phyloP scores from a whole-genome alignment of 2,329 filamentous ascomycete species.

The Ascochyta viciae-villosae region DNA sequence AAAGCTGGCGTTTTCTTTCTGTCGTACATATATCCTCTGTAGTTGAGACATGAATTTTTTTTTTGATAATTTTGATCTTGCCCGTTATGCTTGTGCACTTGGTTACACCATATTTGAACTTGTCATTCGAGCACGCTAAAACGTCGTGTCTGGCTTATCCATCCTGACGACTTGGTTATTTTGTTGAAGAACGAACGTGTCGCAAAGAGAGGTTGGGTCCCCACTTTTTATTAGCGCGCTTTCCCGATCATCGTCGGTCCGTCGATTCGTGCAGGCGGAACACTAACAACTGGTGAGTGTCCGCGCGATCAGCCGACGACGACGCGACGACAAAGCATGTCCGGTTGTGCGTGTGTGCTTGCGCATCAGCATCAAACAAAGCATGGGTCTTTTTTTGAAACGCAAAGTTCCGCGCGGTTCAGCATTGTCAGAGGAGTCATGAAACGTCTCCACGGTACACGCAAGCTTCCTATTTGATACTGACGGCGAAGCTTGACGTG shows the following conservation, averaged over 20 bases:
- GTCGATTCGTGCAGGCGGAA: background rate
- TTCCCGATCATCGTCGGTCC: background rate
- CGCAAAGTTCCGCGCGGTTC: slow-evolving; percentile 5
- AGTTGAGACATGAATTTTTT: background rate
- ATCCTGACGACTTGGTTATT: background rate
- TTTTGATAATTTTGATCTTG: background rate
- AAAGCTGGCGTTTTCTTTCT: background rate
- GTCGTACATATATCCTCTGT: slow-evolving; percentile 2
- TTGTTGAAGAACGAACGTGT: background rate
- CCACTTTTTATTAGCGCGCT: slow-evolving; percentile 7
- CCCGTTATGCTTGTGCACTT: background rate
- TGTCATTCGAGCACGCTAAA: background rate
- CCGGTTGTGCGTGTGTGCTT: background rate
- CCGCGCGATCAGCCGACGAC: slow-evolving; percentile 3
- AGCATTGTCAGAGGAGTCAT: slow-evolving; percentile 14
- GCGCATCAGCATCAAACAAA: slow-evolving; percentile 2
- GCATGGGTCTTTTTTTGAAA: slow-evolving; percentile 6
- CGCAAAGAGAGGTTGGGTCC: background rate
- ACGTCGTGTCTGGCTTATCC: background rate
- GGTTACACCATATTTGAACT: background rate
- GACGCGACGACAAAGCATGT: background rate
- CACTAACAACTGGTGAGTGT: background rate
- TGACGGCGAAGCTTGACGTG: slow-evolving; percentile 2
- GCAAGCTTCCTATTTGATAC: slow-evolving; percentile 14
- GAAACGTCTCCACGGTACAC: slow-evolving; percentile 17